Evolutionary conservation across 2,329 filamentous ascomycete species (phyloP).

Genomic region (Tricladium varicosporioides): DNA sequence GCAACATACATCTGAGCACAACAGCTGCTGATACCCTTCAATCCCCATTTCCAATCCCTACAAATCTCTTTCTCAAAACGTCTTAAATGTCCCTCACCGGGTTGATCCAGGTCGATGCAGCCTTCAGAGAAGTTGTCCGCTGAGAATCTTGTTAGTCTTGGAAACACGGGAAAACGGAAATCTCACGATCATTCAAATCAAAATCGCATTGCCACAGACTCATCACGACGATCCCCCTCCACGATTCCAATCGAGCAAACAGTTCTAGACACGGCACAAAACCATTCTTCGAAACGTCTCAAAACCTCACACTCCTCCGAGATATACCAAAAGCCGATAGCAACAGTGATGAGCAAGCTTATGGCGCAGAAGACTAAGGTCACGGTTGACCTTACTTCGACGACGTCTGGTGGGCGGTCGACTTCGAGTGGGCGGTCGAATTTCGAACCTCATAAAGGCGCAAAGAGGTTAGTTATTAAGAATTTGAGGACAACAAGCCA

Average conservation of each 20-base stretch:
- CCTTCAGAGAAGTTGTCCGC: constrained; percentile 25
- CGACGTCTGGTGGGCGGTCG: neutral
- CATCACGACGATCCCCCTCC: neutral
- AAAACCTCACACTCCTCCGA: constrained; percentile 63
- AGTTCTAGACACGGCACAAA: neutral
- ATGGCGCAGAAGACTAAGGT: neutral
- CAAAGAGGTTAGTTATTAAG: constrained; percentile 89
- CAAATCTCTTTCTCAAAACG: constrained; percentile 1
- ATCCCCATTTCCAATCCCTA: neutral
- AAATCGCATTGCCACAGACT: constrained; percentile 2
- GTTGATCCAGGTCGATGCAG: constrained; percentile 31
- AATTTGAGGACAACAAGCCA: constrained; percentile 68
- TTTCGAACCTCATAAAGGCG: constrained; percentile 73
- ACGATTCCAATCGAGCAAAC: constrained; percentile 4
- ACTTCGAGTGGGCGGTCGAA: constrained; percentile 17
- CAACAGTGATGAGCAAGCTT: constrained; percentile 25
- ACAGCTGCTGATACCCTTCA: neutral
- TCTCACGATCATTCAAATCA: constrained; percentile 17
- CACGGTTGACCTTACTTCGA: constrained; percentile 25
- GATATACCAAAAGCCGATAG: constrained; percentile 11
- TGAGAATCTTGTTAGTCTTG: constrained; percentile 19
- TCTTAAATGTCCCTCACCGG: constrained; percentile 26
- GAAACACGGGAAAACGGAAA: constrained; percentile 26
- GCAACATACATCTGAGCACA: no score
- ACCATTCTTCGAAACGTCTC: constrained; percentile 59